phyloP scores from a whole-genome alignment of 345 rosid species.

The Populus deltoides region DNA sequence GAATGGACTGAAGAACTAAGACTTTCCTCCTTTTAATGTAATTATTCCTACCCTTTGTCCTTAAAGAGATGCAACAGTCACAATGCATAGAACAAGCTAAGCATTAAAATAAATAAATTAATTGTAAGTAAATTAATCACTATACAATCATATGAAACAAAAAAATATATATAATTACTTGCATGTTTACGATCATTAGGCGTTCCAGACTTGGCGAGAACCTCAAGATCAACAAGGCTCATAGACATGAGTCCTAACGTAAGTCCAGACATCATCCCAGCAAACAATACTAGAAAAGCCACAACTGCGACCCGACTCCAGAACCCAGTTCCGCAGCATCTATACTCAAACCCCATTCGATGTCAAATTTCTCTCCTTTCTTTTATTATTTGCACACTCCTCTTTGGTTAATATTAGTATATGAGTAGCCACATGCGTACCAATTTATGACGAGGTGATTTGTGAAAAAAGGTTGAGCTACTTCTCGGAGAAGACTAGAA shows the following conservation, averaged over 20 bases:
- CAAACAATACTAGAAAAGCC: slow-evolving; percentile 22
- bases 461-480: neutral
- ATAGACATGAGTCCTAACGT: slow-evolving; percentile 35
- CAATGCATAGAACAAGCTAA: neutral
- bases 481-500: neutral
- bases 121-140: neutral
- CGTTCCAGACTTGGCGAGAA: slow-evolving; percentile 20
- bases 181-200: slow-evolving; percentile 18
- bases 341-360: slow-evolving; percentile 9
- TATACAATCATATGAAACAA: neutral
- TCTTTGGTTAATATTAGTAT: too few relatives aligned
- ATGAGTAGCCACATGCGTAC: too few relatives aligned
- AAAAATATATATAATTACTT: neutral
- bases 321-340: slow-evolving; percentile 17
- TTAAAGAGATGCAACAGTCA: neutral
- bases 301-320: slow-evolving; percentile 2
- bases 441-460: neutral
- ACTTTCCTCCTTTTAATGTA: too few relatives aligned
- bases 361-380: too few relatives aligned
- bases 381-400: too few relatives aligned
- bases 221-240: slow-evolving; percentile 32
- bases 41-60: neutral
- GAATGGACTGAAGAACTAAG: too few relatives aligned
- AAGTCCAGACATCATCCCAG: slow-evolving; percentile 33
- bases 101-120: too few relatives aligned